phyloP scores from a whole-genome alignment of 768 basidiomycete species.

The Mycena venus region DNA sequence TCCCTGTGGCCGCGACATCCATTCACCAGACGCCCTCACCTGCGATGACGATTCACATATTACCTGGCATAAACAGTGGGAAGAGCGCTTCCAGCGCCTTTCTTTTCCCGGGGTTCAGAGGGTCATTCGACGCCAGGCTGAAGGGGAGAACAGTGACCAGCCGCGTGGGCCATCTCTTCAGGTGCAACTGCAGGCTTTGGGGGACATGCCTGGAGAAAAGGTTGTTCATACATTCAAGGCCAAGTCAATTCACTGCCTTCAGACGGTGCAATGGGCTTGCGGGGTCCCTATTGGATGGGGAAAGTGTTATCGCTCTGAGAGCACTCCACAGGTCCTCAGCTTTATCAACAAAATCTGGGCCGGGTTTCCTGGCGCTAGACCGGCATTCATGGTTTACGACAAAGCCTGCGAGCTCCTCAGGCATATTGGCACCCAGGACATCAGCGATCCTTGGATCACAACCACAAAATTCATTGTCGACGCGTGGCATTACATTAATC shows the following conservation, averaged over 20 bases:
- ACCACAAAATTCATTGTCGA: conserved; percentile 33
- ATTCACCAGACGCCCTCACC: background rate
- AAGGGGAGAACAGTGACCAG: background rate
- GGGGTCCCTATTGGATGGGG: conserved; percentile 33
- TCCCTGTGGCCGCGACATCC: background rate
- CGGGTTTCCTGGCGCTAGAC: background rate
- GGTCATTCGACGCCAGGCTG: background rate
- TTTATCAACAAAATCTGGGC: conserved; percentile 21
- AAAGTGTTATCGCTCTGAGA: conserved; percentile 32
- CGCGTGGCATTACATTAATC: conserved; percentile 26
- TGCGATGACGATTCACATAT: background rate
- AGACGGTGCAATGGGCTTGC: conserved; percentile 37
- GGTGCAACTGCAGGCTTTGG: background rate
- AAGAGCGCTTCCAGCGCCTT: background rate
- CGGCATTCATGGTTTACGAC: conserved; percentile 31
- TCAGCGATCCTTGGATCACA: conserved; percentile 12
- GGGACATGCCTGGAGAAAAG: background rate
- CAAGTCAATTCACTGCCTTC: conserved; percentile 25
- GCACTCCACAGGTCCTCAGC: conserved; percentile 25
- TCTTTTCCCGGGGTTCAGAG: background rate
- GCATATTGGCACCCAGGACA: conserved; percentile 9
- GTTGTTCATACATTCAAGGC: conserved; percentile 31
- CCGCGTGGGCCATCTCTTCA: background rate
- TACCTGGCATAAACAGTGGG: background rate
- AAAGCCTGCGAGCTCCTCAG: conserved; percentile 27